Base-by-base conservation (phyloP, 106 monocot genomes). In the Alisma plantagoaquatica region DNA sequence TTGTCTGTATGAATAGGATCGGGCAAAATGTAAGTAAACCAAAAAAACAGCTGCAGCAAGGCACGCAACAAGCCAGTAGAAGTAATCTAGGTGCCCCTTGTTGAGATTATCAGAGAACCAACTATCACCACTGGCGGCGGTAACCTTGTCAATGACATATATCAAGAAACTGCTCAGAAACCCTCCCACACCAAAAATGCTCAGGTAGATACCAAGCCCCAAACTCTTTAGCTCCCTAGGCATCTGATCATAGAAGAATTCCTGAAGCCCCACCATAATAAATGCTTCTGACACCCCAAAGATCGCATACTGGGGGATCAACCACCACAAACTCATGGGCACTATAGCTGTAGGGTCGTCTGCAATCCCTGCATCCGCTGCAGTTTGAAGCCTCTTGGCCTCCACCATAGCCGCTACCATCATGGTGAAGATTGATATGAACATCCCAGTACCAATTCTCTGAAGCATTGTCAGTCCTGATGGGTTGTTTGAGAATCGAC, bases 81-180 rank as follows among this genome's bases (percentile, higher is more conserved):
- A n/a, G n/a, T n/a, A n/a, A n/a, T n/a, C n/a, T n/a, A n/a, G n/a
- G n/a, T n/a, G n/a, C n/a, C n/a, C n/a, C n/a, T n/a, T n/a, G n/a
- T n/a, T n/a, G n/a, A n/a, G n/a, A n/a, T n/a, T n/a, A n/a, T 73
- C 28, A 0, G 59, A 53, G 49, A 76, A 70, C 76, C 76, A 76
- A 31, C 61, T 66, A 8, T 66, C 59, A 0, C 64, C 76, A 0
- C 42, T 20, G 43, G 60, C 54, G 0, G 32, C 18, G 6, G 61
- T 77, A 1, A 17, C 27, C 9, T 35, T 46, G 29, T 77, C 26
- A 20, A 78, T 73, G 15, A 43, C 27, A 1, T 47, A 65, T 10
- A 78, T 24, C 1, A 78, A 32, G 22, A 69, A 48, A 23, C 78
- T 41, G 25, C 73, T 73, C 21, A 78, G 31, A 24, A 73, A 70